Evolutionary conservation across 176 grass and related monocot genomes (phyloP), one percentile per base, ranked within the genome.

Genomic region (Oryza nivara): DNA sequence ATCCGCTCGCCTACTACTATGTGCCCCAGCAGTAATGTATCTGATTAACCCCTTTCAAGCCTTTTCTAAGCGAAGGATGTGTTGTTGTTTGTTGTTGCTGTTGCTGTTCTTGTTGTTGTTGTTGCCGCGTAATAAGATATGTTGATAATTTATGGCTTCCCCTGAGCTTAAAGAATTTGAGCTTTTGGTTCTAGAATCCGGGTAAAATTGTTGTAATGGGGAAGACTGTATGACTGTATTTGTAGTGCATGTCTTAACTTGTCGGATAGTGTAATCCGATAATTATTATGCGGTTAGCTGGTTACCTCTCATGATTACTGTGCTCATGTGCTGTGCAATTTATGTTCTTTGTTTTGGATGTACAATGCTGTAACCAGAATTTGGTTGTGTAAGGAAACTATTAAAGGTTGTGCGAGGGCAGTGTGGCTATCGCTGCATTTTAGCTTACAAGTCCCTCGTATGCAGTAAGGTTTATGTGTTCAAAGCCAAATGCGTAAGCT

Each of bases 1-100:
- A 92, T 58, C 85, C 89, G 0, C 84, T 92, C 23, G 79, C 90
- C 9, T 92, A 89, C 71, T 92, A 92, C 90, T 92, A 89, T 76
- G 87, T 92, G 1, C 86, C 86, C 13, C 90, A 89, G 90, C 84
- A 92, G 90, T 86, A 86, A 70, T 83, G 79, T 86, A 90, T 65
- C 65, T 80, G 40, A n/a, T 4, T 46, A 68, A 54, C 43, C 61
- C 61, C 49, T 15, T 10, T 77, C 43, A 51, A 56, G 82, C 58
- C 16, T 61, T 61, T 78, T 51, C 82, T 34, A 61, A 63, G 34
- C 0, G 7, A 38, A 77, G 35, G n/a, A 61, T 65, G 22, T 74
- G 70, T 36, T 70, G 64, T 72, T 36, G 56, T 60, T 60, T 63
- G 58, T 23, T 63, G 58, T 3, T 63, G 58, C 3, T 45, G 63